phyloP scores from a whole-genome alignment of 2,329 filamentous ascomycete genomes.

The Exophiala bonariae region DNA sequence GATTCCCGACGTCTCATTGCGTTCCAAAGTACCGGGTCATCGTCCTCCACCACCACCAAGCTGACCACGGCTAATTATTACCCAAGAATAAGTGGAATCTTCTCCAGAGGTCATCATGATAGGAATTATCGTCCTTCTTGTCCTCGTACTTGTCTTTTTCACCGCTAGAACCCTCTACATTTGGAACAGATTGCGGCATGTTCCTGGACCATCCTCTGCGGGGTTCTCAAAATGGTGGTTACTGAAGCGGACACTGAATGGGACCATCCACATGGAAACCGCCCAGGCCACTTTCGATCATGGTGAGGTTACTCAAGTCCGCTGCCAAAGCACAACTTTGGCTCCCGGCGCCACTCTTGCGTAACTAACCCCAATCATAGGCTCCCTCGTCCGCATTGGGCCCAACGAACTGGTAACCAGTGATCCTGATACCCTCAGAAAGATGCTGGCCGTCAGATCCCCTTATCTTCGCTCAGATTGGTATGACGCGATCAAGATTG shows the following conservation, averaged over 20 bases:
- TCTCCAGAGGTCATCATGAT: neutral
- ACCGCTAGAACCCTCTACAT: constrained; percentile 5
- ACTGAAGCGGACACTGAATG: constrained; percentile 16
- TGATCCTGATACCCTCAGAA: constrained; percentile 14
- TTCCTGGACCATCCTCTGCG: constrained; percentile 15
- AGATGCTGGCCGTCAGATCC: constrained; percentile 12
- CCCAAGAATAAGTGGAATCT: neutral
- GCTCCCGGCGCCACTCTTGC: no score
- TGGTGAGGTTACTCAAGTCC: constrained; percentile 8
- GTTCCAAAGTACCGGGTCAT: neutral
- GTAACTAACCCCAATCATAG: constrained; percentile 12
- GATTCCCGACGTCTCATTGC: neutral
- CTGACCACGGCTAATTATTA: no score
- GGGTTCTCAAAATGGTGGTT: constrained; percentile 18
- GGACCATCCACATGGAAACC: constrained; percentile 14
- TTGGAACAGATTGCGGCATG: constrained; percentile 18
- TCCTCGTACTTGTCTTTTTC: constrained; percentile 5
- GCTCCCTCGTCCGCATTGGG: constrained; percentile 21
- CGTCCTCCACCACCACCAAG: neutral
- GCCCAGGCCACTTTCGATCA: constrained; percentile 16
- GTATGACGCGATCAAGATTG: constrained; percentile 20
- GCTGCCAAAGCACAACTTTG: neutral
- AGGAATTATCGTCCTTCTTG: neutral
- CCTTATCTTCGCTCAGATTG: constrained; percentile 15
- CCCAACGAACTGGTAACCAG: constrained; percentile 17